phyloP scores from a whole-genome alignment of 176 grass and related monocot species.

The Phoenix roebelenii region DNA sequence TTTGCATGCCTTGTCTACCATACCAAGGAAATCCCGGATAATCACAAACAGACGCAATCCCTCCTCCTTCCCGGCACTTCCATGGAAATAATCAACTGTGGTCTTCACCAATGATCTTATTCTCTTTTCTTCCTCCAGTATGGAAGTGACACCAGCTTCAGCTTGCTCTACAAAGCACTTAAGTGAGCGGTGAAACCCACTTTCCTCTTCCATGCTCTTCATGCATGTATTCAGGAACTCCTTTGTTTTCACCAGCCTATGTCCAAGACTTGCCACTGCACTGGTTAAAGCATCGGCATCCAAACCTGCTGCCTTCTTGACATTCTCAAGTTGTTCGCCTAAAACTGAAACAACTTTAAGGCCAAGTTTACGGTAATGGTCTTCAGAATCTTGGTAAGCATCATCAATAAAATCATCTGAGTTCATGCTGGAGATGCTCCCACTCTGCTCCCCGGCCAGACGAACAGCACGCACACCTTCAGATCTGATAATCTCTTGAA shows the following conservation, averaged over 20 bases:
- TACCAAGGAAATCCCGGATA: constrained; percentile 61
- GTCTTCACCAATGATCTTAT: constrained; percentile 43
- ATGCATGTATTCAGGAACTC: constrained; percentile 63
- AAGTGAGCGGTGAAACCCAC: constrained; percentile 58
- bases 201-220: constrained; percentile 56
- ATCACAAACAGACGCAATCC: constrained; percentile 70
- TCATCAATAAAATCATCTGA: constrained; percentile 21
- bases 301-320: constrained; percentile 59
- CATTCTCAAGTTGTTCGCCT: constrained; percentile 54
- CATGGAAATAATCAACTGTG: constrained; percentile 68
- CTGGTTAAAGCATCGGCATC: constrained; percentile 63
- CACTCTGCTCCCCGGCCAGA: constrained; percentile 31
- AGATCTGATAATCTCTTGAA: constrained; percentile 64
- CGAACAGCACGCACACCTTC: constrained; percentile 61
- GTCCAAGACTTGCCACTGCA: constrained; percentile 39
- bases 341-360: constrained; percentile 62
- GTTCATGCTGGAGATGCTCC: constrained; percentile 15
- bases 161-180: constrained; percentile 45
- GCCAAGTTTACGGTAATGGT: constrained; percentile 49
- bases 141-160: constrained; percentile 33
- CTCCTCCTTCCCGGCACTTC: constrained; percentile 68
- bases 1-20: constrained; percentile 76
- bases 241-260: constrained; percentile 60
- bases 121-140: constrained; percentile 71
- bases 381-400: constrained; percentile 32